A percentile compares a stretch with the other conserved stretches of the same genome.
Evolutionary conservation across 495 filamentous ascomycete genomes (phyloP).

Genomic region (Staphylotrichum tortipilum): DNA sequence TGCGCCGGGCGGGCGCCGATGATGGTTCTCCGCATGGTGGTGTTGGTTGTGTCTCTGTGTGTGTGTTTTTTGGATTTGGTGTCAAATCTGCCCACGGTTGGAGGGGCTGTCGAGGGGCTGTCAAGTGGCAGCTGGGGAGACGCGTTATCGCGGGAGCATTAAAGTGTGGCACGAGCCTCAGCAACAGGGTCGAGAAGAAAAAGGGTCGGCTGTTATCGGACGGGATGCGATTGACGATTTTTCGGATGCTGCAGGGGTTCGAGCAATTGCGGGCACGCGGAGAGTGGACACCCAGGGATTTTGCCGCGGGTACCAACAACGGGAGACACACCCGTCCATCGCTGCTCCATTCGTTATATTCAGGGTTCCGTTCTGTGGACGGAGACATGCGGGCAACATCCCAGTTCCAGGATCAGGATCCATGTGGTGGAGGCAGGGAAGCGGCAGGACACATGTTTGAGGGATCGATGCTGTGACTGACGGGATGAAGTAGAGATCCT

Average conservation of each 20-base stretch:
- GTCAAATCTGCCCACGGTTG: too few relatives aligned
- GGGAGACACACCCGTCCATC: too few relatives aligned
- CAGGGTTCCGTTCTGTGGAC: too few relatives aligned
- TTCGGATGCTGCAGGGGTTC: slow-evolving; percentile 2
- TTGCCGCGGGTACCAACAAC: slow-evolving; percentile 16
- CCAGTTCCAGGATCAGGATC: too few relatives aligned
- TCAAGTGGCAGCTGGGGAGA: not conserved
- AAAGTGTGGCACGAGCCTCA: not conserved
- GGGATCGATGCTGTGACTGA: too few relatives aligned
- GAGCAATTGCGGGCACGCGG: not conserved
- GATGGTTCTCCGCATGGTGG: slow-evolving; percentile 21
- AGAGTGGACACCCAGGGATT: slow-evolving; percentile 7
- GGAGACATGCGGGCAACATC: too few relatives aligned
- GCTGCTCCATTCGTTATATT: too few relatives aligned
- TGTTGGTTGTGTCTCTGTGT: not conserved
- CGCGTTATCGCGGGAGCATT: not conserved
- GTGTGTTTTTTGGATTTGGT: too few relatives aligned
- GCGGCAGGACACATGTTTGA: too few relatives aligned
- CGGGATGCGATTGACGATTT: slow-evolving; percentile 6
- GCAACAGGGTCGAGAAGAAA: not conserved
- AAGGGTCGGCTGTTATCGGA: slow-evolving; percentile 6
- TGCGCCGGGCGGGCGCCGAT: slow-evolving; percentile 18
- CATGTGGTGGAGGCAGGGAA: too few relatives aligned
- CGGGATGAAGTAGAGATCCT: too few relatives aligned
- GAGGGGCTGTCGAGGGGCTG: too few relatives aligned